These are phyloP conservation scores for Sporothrix dimorphospora DNA, from an alignment of 2,329 filamentous ascomycete genomes.

Conservation along the genomic window DNA sequence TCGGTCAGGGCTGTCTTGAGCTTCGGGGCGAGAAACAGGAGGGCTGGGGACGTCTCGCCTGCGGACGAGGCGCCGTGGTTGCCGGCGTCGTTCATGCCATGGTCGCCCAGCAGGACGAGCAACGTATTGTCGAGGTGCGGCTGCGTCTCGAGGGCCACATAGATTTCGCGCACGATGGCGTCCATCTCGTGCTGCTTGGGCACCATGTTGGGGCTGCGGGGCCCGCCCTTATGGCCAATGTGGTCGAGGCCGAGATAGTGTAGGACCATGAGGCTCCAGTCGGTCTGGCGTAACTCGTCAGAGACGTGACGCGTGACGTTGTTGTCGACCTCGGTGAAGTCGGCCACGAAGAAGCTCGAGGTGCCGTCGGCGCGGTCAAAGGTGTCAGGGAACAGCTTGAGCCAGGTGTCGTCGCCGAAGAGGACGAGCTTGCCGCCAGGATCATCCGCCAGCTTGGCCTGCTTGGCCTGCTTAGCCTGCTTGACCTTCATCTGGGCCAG, in stretches of 20 bases:
- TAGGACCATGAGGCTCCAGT: conserved; percentile 93
- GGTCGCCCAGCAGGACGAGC: conserved; percentile 86
- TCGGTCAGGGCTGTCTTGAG: conserved; percentile 47
- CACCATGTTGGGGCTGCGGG: conserved; percentile 81
- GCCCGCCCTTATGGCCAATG: conserved; percentile 95
- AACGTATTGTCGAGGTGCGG: conserved; percentile 76
- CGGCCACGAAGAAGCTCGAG: conserved; percentile 96
- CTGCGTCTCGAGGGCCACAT: conserved; percentile 70
- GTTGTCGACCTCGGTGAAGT: conserved; percentile 96
- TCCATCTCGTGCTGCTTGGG: conserved; percentile 88
- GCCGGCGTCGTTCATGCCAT: conserved; percentile 99
- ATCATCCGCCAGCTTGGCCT: conserved; percentile 28
- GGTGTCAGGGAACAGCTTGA: conserved; percentile 89
- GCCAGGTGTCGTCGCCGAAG: conserved; percentile 98
- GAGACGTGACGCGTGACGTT: conserved; percentile 93
- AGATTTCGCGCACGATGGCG: conserved; percentile 61
- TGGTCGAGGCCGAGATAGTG: conserved; percentile 97
- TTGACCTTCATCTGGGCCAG: conserved; percentile 86
- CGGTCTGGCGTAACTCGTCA: conserved; percentile 70
- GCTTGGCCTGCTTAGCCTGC: conserved; percentile 45
- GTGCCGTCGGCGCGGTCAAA: conserved; percentile 91
- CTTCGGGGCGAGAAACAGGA: conserved; percentile 89
- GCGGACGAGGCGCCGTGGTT: conserved; percentile 94
- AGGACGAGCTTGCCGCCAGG: conserved; percentile 76
- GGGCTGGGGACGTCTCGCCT: conserved; percentile 89